These are phyloP conservation scores for Phlegmacium glaucopus DNA, from an alignment of 768 basidiomycete species.

Conservation along the genomic window DNA sequence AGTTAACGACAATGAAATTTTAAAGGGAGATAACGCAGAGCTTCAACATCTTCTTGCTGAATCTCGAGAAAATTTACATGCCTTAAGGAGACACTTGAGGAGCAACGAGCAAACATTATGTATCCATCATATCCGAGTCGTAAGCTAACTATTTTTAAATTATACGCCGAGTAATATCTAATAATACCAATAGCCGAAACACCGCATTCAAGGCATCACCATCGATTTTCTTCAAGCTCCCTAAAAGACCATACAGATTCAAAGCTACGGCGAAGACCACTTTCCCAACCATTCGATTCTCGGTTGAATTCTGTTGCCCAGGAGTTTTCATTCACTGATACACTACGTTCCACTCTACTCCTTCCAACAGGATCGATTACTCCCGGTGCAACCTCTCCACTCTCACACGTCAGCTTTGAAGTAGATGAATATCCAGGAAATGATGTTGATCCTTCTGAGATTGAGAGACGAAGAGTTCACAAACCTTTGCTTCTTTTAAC, in stretches of 20 bases:
- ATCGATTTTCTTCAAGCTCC: slow-evolving; percentile 16
- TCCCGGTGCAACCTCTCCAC: slow-evolving; percentile 25
- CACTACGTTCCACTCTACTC: slow-evolving; percentile 37
- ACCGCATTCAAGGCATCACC: slow-evolving; percentile 38
- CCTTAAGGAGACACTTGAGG: slow-evolving; percentile 71
- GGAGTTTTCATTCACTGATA: slow-evolving; percentile 46
- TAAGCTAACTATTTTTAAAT: slow-evolving; percentile 23
- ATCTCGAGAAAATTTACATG: slow-evolving; percentile 71
- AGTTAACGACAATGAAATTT: slow-evolving; percentile 78
- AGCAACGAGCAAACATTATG: slow-evolving; percentile 52
- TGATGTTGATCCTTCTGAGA: slow-evolving; percentile 25
- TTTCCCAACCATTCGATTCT: slow-evolving; percentile 13
- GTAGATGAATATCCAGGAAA: slow-evolving; percentile 36
- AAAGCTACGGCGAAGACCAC: slow-evolving; percentile 12
- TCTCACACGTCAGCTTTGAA: slow-evolving; percentile 40
- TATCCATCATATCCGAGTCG: slow-evolving; percentile 34
- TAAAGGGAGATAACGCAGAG: slow-evolving; percentile 81
- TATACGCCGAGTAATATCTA: not conserved
- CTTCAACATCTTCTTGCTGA: slow-evolving; percentile 71
- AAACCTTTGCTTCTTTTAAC: slow-evolving; percentile 52
- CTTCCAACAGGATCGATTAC: slow-evolving; percentile 36
- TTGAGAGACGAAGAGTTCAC: slow-evolving; percentile 36
- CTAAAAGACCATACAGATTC: slow-evolving; percentile 30
- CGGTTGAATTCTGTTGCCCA: slow-evolving; percentile 11
- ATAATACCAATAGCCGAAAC: slow-evolving; percentile 28